Percentiles rank a stretch among this genome's conserved stretches.
Evolutionary conservation across 108 stramenopile genomes (phyloP).

Genomic region (Fistulifera pelliculosa): DNA sequence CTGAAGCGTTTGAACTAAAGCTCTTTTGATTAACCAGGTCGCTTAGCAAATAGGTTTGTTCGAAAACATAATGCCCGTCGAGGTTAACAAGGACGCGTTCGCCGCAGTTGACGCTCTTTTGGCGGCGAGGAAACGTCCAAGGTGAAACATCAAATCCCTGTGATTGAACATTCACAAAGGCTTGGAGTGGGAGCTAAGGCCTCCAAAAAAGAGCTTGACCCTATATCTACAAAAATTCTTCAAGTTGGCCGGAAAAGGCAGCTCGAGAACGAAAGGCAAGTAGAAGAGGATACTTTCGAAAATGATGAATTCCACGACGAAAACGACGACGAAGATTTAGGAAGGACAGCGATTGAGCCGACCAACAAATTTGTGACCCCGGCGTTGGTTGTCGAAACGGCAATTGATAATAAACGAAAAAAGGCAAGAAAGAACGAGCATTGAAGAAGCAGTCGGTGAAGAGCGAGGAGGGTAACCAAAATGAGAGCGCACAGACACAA

Average conservation of each 20-base stretch:
- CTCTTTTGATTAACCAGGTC: too few relatives aligned
- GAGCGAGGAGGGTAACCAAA: not conserved
- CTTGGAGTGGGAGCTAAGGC: conserved; percentile 40
- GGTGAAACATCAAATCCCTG: not conserved
- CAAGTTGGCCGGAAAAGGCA: conserved; percentile 43
- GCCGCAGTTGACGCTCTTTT: conserved; percentile 41
- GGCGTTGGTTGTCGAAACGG: not conserved
- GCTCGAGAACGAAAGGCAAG: conserved; percentile 27
- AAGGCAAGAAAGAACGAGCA: conserved; percentile 56
- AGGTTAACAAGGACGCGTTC: conserved; percentile 36
- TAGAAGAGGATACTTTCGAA: conserved; percentile 12
- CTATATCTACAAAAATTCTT: conserved; percentile 20
- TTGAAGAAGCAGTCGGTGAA: conserved; percentile 9
- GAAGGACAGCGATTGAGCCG: conserved; percentile 43
- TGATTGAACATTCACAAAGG: conserved; percentile 16
- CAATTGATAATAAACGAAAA: conserved; percentile 28
- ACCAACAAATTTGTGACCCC: not conserved
- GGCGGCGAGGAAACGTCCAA: conserved; percentile 11
- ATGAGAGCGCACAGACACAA: conserved; percentile 1
- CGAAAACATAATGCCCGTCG: not conserved
- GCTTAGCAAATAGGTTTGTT: too few relatives aligned
- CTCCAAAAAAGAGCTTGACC: not conserved
- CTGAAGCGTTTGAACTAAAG: too few relatives aligned
- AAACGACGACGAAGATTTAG: conserved; percentile 33
- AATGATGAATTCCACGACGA: conserved; percentile 15